Percentiles rank a stretch among this genome's conserved stretches.
These are phyloP conservation scores for Ceratocystis cubensis DNA, from an alignment of 2,329 filamentous ascomycete genomes.

Conservation along the genomic window DNA sequence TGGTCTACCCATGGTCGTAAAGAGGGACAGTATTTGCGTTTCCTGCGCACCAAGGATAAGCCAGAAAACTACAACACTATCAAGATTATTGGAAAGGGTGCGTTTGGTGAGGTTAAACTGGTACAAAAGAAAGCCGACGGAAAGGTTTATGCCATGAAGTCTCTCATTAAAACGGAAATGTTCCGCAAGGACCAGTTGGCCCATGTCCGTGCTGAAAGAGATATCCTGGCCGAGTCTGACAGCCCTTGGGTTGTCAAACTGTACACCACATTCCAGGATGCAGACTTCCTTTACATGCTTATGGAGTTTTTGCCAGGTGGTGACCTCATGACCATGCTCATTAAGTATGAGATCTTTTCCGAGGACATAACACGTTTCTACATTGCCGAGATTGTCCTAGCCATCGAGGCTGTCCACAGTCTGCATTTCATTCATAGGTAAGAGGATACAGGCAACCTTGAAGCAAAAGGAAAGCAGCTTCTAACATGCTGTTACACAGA, in stretches of 20 bases:
- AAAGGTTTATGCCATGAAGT: conserved; percentile 98
- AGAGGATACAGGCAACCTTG: conserved; percentile 25
- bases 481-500: conserved; percentile 27
- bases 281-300: conserved; percentile 92
- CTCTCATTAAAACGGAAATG: conserved; percentile 97
- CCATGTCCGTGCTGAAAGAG: conserved; percentile 92
- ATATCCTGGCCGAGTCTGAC: conserved; percentile 97
- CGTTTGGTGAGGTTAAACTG: conserved; percentile 94
- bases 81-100: conserved; percentile 98
- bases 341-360: conserved; percentile 99
- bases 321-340: conserved; percentile 99
- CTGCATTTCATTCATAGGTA: conserved; percentile 97
- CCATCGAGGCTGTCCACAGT: conserved; percentile 98
- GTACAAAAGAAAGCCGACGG: conserved; percentile 93
- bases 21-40: conserved; percentile 85
- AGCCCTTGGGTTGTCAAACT: conserved; percentile 99
- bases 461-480: background rate
- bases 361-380: conserved; percentile 98
- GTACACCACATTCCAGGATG: conserved; percentile 94
- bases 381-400: conserved; percentile 94
- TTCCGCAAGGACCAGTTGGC: conserved; percentile 98
- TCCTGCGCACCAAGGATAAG: conserved; percentile 83
- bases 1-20: conserved; percentile 74
- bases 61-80: conserved; percentile 91
- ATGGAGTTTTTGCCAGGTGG: conserved; percentile 99